Evolutionary conservation across 768 basidiomycete genomes (phyloP), one percentile per base, ranked within the genome.

Genomic region (Chalciporus chontae): DNA sequence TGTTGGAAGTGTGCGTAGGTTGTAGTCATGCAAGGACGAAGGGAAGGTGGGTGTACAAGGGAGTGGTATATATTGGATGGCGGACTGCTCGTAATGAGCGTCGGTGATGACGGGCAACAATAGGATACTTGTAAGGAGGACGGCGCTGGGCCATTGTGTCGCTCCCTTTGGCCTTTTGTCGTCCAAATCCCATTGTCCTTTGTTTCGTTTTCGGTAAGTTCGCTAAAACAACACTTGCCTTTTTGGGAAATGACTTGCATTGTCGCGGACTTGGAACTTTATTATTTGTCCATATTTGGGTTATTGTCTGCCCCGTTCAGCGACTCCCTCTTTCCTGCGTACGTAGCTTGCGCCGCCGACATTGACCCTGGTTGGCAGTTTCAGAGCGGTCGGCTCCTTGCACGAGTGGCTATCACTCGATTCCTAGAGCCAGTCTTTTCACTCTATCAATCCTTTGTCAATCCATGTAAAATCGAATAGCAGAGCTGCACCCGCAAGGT

Each of bases 161-260:
- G 31, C 24, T 34, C 32, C 17, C 31, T 9, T 19, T 32, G 44
- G 5, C 57, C 44, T 65, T 65, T 66, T 66, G 61, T 63, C 53
- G 45, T 54, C 23, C 27, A 17, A 21, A 17, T 26, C 17, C 8
- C 65, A 58, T 66, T 63, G 66, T 66, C 48, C 37, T 44, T 67
- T 55, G 58, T 65, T 42, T 51, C 23, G 14, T 45, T 55, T 62
- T 47, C 43, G 44, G 32, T 15, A 38, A 21, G 31, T 5, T 15
- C 15, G 19, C 49, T 46, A 42, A 21, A 51, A 66, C 59, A 66
- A 66, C 50, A 48, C 45, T 40, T 46, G 17, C 63, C 52, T 51
- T 13, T 43, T 58, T 58, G 40, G 9, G 59, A 15, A 13, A 27
- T 15, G 38, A 40, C 58, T 50, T 60, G 53, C 38, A 56, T 3